Evolutionary conservation across 441 rosid genomes (phyloP), one percentile per base, ranked within the genome.

Genomic region (Bruguiera hainesii): DNA sequence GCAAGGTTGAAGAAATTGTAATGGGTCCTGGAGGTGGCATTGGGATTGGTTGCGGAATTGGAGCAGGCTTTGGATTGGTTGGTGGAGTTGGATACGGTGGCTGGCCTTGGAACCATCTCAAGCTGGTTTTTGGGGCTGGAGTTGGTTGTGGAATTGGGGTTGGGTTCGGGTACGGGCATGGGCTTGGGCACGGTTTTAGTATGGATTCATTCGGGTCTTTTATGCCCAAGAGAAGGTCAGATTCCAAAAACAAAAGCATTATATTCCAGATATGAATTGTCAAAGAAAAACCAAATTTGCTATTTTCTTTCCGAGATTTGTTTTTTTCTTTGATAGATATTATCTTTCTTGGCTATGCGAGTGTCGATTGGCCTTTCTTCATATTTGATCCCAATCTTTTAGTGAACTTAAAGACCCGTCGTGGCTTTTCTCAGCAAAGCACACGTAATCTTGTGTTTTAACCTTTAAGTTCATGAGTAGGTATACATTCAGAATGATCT

Each of bases 31-130:
- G 95, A 35, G 79, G 57, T 37, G 95, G 94, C 6, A 68, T 72
- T 9, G 98, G 98, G 2, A 49, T 89, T 2, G 94, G 96, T n/a
- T 89, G 96, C 52, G 90, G 94, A 11, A 60, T 75, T 35, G 96
- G 98, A 33, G 30, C 78, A 15, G 93, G 96, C 6, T 37, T 89
- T 21, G 96, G 91, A 11, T 53, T 86, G 64, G 81, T 82, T 19
- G 95, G 95, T 5, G 90, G 96, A 42, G 16, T 80, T 21, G 98
- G 95, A 0, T 72, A 75, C 21, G 82, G 80, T 7, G 87, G 85
- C 33, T 81, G 76, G 84, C 79, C 83, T 0, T 61, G 87, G 67
- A 85, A 85, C 82, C 85, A 84, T 49, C 37, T 75, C 10, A 84
- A 75, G 67, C 59, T 85, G 48, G 89, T 75, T 6, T 79, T 83